Base-by-base conservation (phyloP, 2,329 filamentous ascomycete genomes). In the Fusarium odoratissimum region DNA sequence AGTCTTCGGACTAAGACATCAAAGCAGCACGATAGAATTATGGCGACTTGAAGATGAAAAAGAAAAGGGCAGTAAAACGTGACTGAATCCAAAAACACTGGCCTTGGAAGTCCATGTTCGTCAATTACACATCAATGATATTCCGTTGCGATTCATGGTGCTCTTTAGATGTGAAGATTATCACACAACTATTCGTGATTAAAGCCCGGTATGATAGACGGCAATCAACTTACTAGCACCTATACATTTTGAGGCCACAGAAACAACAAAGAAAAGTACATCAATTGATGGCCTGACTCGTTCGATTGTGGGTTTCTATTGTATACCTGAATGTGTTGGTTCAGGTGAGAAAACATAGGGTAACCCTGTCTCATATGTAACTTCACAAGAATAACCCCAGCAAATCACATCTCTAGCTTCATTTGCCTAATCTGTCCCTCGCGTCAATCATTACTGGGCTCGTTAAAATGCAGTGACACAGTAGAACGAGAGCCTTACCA, bases 391-490 rank as follows among this genome's bases (percentile, higher is more conserved):
- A 25, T 13, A 21, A 23, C 8, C 14, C 17, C 30, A 30, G 28
- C 46, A 35, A 42, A 35, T 54, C 37, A 60, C 37, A 42, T 30
- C 19, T 38, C 35, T 31, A n/a, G 19, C 25, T 23, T 31, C 13
- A 45, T 41, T 64, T 64, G n/a, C 62, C 62, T 40, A 41, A 35
- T 55, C 37, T 19, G 61, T 45, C 45, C n/a, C 38, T 33, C 17
- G 19, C 21, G 21, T n/a, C 33, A 54, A 63, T 9, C 28, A 28
- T 45, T 48, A 63, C 33, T 64, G 58, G 59, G 19, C 38, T n/a
- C 38, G 45, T 56, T 17, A n/a, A n/a, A 42, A 65, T 64, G 42
- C 42, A 58, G 37, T 44, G 25, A 49, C 25, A 61, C 35, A 52
- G 37, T 28, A 25, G n/a, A 46, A 57, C 30, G 4, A 30, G 33